A percentile compares a stretch with the other conserved stretches of the same genome.
These are phyloP conservation scores for Inosperma sp. DNA, from an alignment of 768 basidiomycete species.

Conservation along the genomic window DNA sequence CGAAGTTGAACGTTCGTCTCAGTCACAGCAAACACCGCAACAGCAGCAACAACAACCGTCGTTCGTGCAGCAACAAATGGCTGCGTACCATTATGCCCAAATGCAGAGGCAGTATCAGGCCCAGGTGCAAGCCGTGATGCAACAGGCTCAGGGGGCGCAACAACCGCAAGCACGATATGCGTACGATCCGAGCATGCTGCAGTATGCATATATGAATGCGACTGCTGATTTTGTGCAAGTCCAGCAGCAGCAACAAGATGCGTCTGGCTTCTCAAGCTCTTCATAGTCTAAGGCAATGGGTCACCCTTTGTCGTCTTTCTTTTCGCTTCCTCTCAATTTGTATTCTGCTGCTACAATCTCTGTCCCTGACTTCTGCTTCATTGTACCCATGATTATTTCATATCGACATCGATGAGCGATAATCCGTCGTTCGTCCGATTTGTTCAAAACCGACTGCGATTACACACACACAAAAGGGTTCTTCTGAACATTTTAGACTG, in stretches of 20 bases:
- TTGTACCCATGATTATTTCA: too few species aligned
- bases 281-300: too few species aligned
- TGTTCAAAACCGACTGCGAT: too few species aligned
- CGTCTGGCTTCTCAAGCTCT: too few species aligned
- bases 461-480: too few species aligned
- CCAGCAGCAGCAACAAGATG: constrained; percentile 13
- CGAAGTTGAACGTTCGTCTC: not conserved
- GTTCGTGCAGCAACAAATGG: constrained; percentile 33
- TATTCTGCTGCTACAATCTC: too few species aligned
- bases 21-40: constrained; percentile 5
- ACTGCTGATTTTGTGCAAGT: not conserved
- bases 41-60: constrained; percentile 29
- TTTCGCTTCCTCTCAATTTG: too few species aligned
- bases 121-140: constrained; percentile 20
- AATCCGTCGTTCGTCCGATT: too few species aligned
- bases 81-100: constrained; percentile 26
- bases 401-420: too few species aligned
- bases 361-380: too few species aligned
- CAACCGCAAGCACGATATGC: constrained; percentile 5
- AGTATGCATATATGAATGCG: constrained; percentile 1
- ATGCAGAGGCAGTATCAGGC: constrained; percentile 24
- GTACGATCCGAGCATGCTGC: not conserved
- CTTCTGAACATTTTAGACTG: too few species aligned
- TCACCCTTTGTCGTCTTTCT: too few species aligned
- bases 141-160: constrained; percentile 14